A percentile compares a stretch with the other conserved stretches of the same genome.
Conservation (phyloP, 768 basidiomycete species). For the Tylopilus subfusipes region DNA sequence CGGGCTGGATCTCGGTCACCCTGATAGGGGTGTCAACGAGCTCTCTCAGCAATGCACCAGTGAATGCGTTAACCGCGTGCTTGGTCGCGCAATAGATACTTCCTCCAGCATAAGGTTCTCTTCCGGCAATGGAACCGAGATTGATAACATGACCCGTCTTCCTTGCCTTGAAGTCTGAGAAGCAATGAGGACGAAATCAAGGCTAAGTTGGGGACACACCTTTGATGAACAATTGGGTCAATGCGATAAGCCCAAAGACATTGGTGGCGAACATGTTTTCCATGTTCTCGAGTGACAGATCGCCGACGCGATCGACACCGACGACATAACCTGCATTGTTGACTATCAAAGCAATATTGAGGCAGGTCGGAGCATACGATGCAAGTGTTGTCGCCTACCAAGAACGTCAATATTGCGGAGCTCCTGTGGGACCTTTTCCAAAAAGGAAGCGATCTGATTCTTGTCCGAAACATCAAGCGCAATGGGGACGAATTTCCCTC, state of each 20-base stretch:
- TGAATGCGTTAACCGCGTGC: conserved; percentile 83
- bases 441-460: conserved; percentile 61
- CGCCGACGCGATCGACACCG: conserved; percentile 84
- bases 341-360: conserved; percentile 32
- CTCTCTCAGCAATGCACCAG: conserved; percentile 74
- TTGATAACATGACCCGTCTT: conserved; percentile 90
- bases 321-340: conserved; percentile 89
- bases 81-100: conserved; percentile 93
- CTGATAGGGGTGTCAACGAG: conserved; percentile 90
- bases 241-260: conserved; percentile 79
- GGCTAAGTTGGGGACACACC: conserved; percentile 30
- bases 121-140: conserved; percentile 88
- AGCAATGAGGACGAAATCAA: conserved; percentile 7
- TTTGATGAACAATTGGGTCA: conserved; percentile 73
- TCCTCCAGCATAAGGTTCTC: conserved; percentile 86
- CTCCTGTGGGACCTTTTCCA: conserved; percentile 66
- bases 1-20: conserved; percentile 93
- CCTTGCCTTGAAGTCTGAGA: conserved; percentile 70
- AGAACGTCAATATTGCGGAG: conserved; percentile 81
- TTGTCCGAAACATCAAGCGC: conserved; percentile 81
- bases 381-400: conserved; percentile 46
- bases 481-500: conserved; percentile 73
- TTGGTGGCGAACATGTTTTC: conserved; percentile 81
- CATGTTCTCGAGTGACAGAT: conserved; percentile 71
- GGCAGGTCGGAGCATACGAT: background rate